Conservation (phyloP, 768 basidiomycete species). For the Collybiopsis luxurians region DNA sequence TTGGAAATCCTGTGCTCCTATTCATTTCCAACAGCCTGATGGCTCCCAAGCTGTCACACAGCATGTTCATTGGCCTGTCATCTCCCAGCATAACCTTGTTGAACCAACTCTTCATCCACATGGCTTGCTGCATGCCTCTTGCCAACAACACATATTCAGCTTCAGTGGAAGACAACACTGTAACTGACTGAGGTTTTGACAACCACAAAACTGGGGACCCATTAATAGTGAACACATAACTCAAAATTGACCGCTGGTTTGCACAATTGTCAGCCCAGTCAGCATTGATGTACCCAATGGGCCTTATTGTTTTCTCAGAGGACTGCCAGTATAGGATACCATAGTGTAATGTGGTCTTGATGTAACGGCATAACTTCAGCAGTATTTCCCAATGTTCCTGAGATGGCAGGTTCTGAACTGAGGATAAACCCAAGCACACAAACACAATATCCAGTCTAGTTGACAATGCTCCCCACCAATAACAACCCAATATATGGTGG, state of each 20-base stretch:
- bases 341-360: not conserved
- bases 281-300: not conserved
- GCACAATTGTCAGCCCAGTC: not conserved
- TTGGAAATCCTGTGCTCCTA: not conserved
- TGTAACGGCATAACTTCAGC: not conserved
- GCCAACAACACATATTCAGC: not conserved
- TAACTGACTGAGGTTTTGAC: not conserved
- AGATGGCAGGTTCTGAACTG: not conserved
- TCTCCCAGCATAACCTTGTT: not conserved
- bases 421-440: not conserved
- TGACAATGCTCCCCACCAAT: not conserved
- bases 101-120: not conserved
- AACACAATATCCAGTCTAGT: not conserved
- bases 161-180: not conserved
- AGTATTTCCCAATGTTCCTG: not conserved
- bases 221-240: not conserved
- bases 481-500: not conserved
- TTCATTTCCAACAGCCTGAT: not conserved
- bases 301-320: not conserved
- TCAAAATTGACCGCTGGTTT: not conserved
- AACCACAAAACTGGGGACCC: not conserved
- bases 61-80: not conserved
- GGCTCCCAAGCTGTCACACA: not conserved
- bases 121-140: not conserved
- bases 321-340: slow-evolving; percentile 39